phyloP scores from a whole-genome alignment of 768 basidiomycete genomes.

The Tricholoma matsutake region DNA sequence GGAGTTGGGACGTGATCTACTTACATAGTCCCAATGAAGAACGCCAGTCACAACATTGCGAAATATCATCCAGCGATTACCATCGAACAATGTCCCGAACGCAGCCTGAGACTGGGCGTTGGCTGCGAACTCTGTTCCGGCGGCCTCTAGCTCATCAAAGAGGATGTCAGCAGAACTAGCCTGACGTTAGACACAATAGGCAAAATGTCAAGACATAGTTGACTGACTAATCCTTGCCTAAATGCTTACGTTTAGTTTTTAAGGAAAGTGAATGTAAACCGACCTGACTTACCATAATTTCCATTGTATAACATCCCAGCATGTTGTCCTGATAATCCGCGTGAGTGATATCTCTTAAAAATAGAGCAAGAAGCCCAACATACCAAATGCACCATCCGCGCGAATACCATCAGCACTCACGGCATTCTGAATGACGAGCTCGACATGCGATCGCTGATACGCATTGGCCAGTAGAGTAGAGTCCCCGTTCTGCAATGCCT shows the following conservation, averaged over 20 bases:
- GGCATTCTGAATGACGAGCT: conserved; percentile 49
- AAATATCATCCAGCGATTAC: conserved; percentile 69
- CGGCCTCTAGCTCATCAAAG: conserved; percentile 57
- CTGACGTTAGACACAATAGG: neutral
- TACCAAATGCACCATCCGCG: conserved; percentile 49
- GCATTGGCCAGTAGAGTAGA: conserved; percentile 46
- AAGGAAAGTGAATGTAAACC: neutral
- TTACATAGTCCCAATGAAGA: conserved; percentile 71
- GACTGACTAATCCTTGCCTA: conserved; percentile 47
- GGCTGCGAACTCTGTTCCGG: conserved; percentile 57
- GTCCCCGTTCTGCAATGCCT: conserved; percentile 40
- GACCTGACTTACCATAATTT: conserved; percentile 51
- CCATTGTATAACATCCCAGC: conserved; percentile 66
- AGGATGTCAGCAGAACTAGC: conserved; percentile 59
- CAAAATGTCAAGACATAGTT: neutral
- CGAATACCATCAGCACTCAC: conserved; percentile 61
- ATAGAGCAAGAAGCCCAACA: conserved; percentile 16
- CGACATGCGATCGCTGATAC: conserved; percentile 49
- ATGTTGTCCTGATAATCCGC: conserved; percentile 44
- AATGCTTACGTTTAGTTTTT: conserved; percentile 7
- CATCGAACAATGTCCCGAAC: conserved; percentile 53
- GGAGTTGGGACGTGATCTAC: conserved; percentile 21
- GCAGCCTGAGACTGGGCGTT: conserved; percentile 40
- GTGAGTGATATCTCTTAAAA: conserved; percentile 16
- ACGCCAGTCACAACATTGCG: conserved; percentile 52